A percentile compares a stretch with the other conserved stretches of the same genome.
phyloP scores from a whole-genome alignment of 208 protist species.

The Tetramitus jugosus region DNA sequence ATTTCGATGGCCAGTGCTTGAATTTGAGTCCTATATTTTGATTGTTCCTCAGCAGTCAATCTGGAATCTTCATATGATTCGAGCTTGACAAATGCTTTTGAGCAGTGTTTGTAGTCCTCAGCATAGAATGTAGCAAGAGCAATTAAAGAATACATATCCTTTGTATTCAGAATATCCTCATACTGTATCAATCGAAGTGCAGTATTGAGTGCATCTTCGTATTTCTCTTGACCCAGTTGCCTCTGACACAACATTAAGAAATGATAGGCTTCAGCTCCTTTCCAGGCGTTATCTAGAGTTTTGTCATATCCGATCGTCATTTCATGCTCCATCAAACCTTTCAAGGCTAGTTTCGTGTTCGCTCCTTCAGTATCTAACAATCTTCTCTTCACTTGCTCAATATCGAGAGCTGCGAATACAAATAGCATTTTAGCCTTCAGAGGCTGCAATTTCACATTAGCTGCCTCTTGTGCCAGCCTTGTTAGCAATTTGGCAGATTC shows the following conservation, averaged over 20 bases:
- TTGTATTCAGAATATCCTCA: slow-evolving; percentile 75
- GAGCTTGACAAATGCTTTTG: slow-evolving; percentile 82
- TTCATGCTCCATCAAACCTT: slow-evolving; percentile 65
- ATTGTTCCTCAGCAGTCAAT: slow-evolving; percentile 38
- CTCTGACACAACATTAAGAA: slow-evolving; percentile 80
- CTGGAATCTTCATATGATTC: slow-evolving; percentile 65
- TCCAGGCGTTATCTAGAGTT: slow-evolving; percentile 72
- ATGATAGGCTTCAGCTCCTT: slow-evolving; percentile 87
- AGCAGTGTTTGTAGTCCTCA: slow-evolving; percentile 80
- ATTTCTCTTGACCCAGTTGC: slow-evolving; percentile 64
- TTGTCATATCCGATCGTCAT: slow-evolving; percentile 52
- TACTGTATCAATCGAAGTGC: slow-evolving; percentile 55
- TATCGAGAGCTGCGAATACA: slow-evolving; percentile 84
- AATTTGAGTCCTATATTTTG: too few species aligned
- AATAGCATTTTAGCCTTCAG: slow-evolving; percentile 87
- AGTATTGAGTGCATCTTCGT: slow-evolving; percentile 43
- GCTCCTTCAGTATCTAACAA: slow-evolving; percentile 23
- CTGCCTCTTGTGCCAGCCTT: slow-evolving; percentile 61
- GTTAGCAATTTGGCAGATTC: slow-evolving; percentile 81
- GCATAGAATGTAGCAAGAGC: slow-evolving; percentile 79
- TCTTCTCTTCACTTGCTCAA: slow-evolving; percentile 71
- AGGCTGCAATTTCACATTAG: slow-evolving; percentile 51
- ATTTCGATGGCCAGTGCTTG: slow-evolving; percentile 76
- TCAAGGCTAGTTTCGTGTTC: slow-evolving; percentile 40
- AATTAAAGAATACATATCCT: slow-evolving; percentile 82